phyloP scores from a whole-genome alignment of 768 basidiomycete species.

The Lactarius hatsudake region DNA sequence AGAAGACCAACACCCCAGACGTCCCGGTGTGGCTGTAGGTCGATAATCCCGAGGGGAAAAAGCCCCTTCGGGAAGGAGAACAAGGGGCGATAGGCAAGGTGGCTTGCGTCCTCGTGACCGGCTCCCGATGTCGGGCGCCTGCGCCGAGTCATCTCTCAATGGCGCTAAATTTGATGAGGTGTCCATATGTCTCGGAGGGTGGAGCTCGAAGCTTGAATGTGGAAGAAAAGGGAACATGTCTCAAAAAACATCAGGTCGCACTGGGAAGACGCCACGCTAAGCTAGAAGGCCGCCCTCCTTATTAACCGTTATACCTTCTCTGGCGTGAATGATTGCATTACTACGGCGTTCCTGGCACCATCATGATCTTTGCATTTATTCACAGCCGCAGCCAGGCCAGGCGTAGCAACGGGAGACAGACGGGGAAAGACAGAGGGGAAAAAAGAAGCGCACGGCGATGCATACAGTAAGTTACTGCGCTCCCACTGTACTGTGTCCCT shows the following conservation, averaged over 20 bases:
- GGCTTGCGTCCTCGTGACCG: conserved; percentile 13
- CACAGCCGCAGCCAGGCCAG: neutral
- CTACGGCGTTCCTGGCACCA: neutral
- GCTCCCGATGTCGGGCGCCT: conserved; percentile 3
- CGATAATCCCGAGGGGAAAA: conserved; percentile 10
- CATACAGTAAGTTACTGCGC: neutral
- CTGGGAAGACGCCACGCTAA: conserved; percentile 8
- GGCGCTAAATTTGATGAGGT: neutral
- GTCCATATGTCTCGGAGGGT: neutral
- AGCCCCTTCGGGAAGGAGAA: neutral
- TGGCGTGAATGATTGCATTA: neutral
- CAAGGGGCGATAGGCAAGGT: conserved; percentile 9
- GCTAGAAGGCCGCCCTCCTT: neutral
- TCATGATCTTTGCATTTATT: neutral
- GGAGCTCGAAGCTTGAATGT: neutral
- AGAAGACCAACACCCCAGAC: neutral
- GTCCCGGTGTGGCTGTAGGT: neutral
- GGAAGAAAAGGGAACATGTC: neutral
- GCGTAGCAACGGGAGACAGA: conserved; percentile 14
- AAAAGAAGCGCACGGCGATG: conserved; percentile 6
- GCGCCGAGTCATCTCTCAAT: conserved; percentile 4
- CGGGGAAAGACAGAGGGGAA: neutral
- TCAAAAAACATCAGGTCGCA: neutral
- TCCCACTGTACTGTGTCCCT: neutral
- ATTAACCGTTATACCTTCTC: conserved; percentile 7